A percentile compares a stretch with the other conserved stretches of the same genome.
Evolutionary conservation across 371 early-diverging fungal species (phyloP).

Genomic region (Mucor circinelloides): DNA sequence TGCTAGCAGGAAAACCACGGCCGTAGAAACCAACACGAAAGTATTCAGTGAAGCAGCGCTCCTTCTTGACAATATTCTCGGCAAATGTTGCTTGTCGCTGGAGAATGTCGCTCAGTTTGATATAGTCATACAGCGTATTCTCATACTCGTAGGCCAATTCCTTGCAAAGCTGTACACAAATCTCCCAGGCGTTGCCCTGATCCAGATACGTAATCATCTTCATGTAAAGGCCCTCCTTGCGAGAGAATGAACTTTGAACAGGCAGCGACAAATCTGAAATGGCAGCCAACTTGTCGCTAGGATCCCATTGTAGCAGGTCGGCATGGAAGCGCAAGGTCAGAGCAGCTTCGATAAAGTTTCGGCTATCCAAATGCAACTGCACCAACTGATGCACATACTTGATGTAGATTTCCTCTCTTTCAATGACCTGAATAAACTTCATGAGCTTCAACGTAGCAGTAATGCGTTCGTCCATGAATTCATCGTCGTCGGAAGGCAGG

Average conservation of each 20-base stretch:
- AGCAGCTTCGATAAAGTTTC: conserved; percentile 73
- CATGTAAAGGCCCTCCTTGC: conserved; percentile 69
- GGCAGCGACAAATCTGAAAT: conserved; percentile 58
- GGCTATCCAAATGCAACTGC: conserved; percentile 59
- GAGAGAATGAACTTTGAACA: conserved; percentile 57
- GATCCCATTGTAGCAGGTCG: conserved; percentile 70
- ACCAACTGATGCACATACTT: conserved; percentile 74
- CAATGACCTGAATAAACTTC: conserved; percentile 64
- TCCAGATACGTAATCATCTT: conserved; percentile 67
- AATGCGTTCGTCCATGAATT: conserved; percentile 70
- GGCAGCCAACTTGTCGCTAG: conserved; percentile 44
- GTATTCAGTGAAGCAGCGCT: conserved; percentile 70
- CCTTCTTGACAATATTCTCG: conserved; percentile 61
- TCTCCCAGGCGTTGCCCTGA: conserved; percentile 73
- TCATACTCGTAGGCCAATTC: conserved; percentile 67
- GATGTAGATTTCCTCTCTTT: conserved; percentile 69
- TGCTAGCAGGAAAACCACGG: conserved; percentile 56
- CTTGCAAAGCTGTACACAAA: conserved; percentile 64
- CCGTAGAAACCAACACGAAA: conserved; percentile 83
- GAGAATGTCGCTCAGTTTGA: conserved; percentile 56
- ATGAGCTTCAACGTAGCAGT: conserved; percentile 66
- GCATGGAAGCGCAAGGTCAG: conserved; percentile 72
- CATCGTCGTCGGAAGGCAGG: conserved; percentile 57
- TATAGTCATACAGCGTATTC: conserved; percentile 57
- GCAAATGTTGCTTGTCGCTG: conserved; percentile 60